Evolutionary conservation across 768 basidiomycete genomes (phyloP).

Genomic region (Psilocybe cyanescens): DNA sequence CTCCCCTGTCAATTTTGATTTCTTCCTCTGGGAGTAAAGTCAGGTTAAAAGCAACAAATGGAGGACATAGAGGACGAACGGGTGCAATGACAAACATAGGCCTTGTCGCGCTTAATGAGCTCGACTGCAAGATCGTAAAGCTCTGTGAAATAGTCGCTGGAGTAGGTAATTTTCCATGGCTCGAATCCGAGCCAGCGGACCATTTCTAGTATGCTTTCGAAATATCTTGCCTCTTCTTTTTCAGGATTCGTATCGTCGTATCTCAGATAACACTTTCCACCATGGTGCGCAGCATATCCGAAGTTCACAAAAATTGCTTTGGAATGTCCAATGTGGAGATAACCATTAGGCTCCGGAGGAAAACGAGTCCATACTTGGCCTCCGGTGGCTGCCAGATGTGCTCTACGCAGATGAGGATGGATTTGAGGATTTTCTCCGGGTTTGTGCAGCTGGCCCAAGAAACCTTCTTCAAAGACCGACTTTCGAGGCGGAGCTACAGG

Average conservation of each 20-base stretch:
- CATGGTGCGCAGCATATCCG: conserved; percentile 94
- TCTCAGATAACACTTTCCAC: conserved; percentile 91
- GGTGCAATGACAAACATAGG: conserved; percentile 95
- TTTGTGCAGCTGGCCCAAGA: conserved; percentile 89
- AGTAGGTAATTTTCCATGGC: conserved; percentile 99
- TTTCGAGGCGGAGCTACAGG: conserved; percentile 47
- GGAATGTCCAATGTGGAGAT: conserved; percentile 93
- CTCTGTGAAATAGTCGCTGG: conserved; percentile 93
- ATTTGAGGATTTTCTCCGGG: conserved; percentile 94
- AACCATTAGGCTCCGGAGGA: conserved; percentile 98
- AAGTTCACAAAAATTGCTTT: conserved; percentile 99
- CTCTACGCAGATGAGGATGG: conserved; percentile 72
- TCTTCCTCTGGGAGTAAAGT: conserved; percentile 72
- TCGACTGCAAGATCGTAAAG: conserved; percentile 88
- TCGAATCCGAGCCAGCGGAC: conserved; percentile 97
- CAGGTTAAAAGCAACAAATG: neutral
- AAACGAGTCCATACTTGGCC: conserved; percentile 94
- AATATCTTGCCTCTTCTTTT: conserved; percentile 94
- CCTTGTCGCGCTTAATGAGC: conserved; percentile 87
- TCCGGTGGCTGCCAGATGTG: conserved; percentile 79
- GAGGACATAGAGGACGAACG: conserved; percentile 55
- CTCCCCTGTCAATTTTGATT: conserved; percentile 87
- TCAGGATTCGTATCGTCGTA: conserved; percentile 99
- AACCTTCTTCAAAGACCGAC: conserved; percentile 92
- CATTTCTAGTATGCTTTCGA: conserved; percentile 95